Base-by-base conservation (phyloP, 805 yeast genomes). In the Middelhovenomyces tepae region DNA sequence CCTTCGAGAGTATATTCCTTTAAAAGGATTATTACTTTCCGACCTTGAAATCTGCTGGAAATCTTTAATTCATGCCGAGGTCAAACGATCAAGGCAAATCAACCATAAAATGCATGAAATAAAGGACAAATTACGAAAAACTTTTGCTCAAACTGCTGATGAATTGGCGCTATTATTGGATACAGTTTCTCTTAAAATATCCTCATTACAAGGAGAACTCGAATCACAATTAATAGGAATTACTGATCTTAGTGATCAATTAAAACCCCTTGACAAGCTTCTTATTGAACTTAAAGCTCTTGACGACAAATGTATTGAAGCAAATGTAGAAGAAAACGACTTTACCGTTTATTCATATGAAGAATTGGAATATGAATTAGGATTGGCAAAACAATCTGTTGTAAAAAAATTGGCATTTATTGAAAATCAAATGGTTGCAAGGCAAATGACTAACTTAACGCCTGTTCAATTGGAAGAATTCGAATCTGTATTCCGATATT, bases 401-500 rank as follows among this genome's bases (percentile, higher is more conserved):
- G 49, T 53, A 15, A 63, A 60, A 39, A 62, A 63, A 35, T 49
- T 65, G 27, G 49, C 60, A 24, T 65, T 66, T 42, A 53, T 67
- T 14, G 69, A 67, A 35, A 47, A 50, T 31, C 69, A 67, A 39
- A 51, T 59, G 33, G 54, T 64, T 8, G 59, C 60, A 3, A 46
- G 57, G 7, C 40, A 44, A 31, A 45, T 54, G 49, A 50, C 54
- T 20, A 55, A 50, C 29, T 35, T 60, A 27, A 52, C 63, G 5
- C 58, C 62, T 1, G 48, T 50, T 16, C 64, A 61, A 32, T 40
- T 60, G 14, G 66, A 59, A 27, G 69, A 66, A 34, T 64, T 64
- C 42, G 69, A 64, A 39, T 45, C 62, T 4, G 59, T 65, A 10
- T 69, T 70, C 39, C 47, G 66, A 7, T 60, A 58, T 37, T 62